Evolutionary conservation across 345 rosid genomes (phyloP), one percentile per base, ranked within the genome.

Genomic region (Arabidopsis suecica): DNA sequence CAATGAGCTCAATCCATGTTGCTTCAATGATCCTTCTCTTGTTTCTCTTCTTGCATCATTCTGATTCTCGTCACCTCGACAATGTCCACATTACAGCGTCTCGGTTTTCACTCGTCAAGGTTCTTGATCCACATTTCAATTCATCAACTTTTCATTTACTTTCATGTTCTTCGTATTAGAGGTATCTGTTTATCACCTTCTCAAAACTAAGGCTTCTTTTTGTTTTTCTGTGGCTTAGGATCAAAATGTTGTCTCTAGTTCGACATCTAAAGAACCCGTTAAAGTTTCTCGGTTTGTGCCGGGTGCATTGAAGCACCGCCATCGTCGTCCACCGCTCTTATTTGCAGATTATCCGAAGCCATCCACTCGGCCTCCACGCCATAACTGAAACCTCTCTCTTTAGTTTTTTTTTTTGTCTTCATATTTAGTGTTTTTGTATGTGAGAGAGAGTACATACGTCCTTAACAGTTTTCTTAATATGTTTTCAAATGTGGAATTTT

Each of bases 341-440:
- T 68, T 66, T 20, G 82, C 78, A 11, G 82, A 78, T 60, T 78
- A 78, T 54, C 82, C 82, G 18, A 78, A 78, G 78, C 82, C 82
- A 1, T 72, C 78, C n/a, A 72, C 74, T 36, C 74, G 82, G 7
- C 82, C 82, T 68, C 82, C 82, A 16, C 74, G 78, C 23, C 82
- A 78, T 73, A 78, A 78, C 66, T 78, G 70, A 78, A 18, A 34
- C 42, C 50, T 41, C 57, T 68, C 68, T 71, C 74, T 66, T 68
- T 73, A 32, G 47, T 37, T 71, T 25, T 33, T 25, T 25, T 25
- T 28, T 28, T 28, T 16, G 18, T 16, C 18, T 16, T 16, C 37
- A 11, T 16, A 48, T 69, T 63, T 71, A 44, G 16, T 12, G 22
- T 9, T 41, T 40, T 70, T 77, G 56, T 64, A 47, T 47, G 55